A percentile compares a stretch with the other conserved stretches of the same genome.
Conservation (phyloP, 495 filamentous ascomycete species). For the Aspergillus biplanus region DNA sequence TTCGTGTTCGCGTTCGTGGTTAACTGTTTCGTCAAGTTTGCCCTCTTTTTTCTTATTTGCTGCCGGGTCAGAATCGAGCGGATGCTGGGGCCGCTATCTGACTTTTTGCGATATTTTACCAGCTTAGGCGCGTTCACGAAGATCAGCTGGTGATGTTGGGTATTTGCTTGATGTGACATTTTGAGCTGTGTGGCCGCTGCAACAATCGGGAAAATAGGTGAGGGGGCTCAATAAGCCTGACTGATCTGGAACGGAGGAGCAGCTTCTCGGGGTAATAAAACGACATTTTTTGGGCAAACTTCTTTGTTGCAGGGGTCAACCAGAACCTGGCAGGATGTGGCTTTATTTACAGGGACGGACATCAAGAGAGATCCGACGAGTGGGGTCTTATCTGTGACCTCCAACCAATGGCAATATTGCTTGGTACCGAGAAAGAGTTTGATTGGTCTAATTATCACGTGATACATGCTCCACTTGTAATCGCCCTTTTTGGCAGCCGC, state of each 20-base stretch:
- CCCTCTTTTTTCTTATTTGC: constrained; percentile 3
- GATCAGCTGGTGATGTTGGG: background rate
- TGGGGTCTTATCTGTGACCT: too few relatives aligned
- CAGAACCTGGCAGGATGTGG: too few relatives aligned
- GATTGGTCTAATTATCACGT: too few relatives aligned
- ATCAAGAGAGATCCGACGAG: too few relatives aligned
- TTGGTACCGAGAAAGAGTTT: too few relatives aligned
- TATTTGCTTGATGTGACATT: background rate
- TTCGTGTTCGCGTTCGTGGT: background rate
- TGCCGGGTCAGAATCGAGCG: background rate
- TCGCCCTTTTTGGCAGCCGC: too few relatives aligned
- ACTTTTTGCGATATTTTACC: background rate
- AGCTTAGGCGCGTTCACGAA: constrained; percentile 8
- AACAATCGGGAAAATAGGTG: background rate
- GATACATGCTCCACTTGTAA: too few relatives aligned
- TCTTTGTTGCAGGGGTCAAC: too few relatives aligned
- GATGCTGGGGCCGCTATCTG: constrained; percentile 5
- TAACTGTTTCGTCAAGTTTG: background rate
- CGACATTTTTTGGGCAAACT: too few relatives aligned
- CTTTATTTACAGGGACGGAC: too few relatives aligned
- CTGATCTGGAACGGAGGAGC: background rate
- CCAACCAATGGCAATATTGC: too few relatives aligned
- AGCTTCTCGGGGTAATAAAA: background rate
- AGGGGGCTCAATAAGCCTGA: background rate
- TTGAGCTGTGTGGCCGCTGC: background rate